phyloP scores from a whole-genome alignment of 2,329 filamentous ascomycete genomes.

The Polychaeton citri region DNA sequence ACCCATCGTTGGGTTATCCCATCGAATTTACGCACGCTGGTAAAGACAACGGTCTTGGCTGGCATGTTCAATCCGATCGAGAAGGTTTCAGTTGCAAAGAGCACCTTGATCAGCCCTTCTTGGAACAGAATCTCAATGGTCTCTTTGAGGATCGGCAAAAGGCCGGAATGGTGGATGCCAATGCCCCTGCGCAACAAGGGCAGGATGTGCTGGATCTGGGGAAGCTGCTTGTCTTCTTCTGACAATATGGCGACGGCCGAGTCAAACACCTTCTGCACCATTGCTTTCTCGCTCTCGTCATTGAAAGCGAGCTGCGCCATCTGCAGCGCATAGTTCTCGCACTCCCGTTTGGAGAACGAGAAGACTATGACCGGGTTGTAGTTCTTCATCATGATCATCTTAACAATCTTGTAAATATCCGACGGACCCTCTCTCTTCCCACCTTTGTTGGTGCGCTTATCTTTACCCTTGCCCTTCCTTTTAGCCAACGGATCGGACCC shows the following conservation, averaged over 20 bases:
- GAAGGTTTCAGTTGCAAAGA: constrained; percentile 97
- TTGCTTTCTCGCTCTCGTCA: constrained; percentile 84
- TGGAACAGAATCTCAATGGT: constrained; percentile 99
- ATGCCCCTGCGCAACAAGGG: constrained; percentile 84
- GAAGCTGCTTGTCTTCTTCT: constrained; percentile 75
- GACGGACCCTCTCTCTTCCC: constrained; percentile 54
- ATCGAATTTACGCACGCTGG: constrained; percentile 89
- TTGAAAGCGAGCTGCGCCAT: constrained; percentile 88
- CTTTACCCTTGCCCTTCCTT: constrained; percentile 74
- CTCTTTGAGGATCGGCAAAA: constrained; percentile 92
- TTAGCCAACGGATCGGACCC: constrained; percentile 67
- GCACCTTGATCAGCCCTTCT: constrained; percentile 91
- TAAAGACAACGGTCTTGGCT: constrained; percentile 98
- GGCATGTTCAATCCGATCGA: constrained; percentile 99
- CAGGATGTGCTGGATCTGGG: constrained; percentile 82
- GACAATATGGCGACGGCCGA: constrained; percentile 88
- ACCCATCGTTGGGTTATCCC: constrained; percentile 68
- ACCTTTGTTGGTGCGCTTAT: constrained; percentile 85
- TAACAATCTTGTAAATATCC: constrained; percentile 95
- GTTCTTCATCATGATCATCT: constrained; percentile 96
- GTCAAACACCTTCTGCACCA: constrained; percentile 88
- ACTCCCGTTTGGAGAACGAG: constrained; percentile 97
- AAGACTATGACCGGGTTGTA: constrained; percentile 98
- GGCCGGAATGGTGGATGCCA: constrained; percentile 90
- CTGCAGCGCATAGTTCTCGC: constrained; percentile 76